A percentile compares a stretch with the other conserved stretches of the same genome.
phyloP scores from a whole-genome alignment of 148 eudicot species.

The Talinum fruticosum region DNA sequence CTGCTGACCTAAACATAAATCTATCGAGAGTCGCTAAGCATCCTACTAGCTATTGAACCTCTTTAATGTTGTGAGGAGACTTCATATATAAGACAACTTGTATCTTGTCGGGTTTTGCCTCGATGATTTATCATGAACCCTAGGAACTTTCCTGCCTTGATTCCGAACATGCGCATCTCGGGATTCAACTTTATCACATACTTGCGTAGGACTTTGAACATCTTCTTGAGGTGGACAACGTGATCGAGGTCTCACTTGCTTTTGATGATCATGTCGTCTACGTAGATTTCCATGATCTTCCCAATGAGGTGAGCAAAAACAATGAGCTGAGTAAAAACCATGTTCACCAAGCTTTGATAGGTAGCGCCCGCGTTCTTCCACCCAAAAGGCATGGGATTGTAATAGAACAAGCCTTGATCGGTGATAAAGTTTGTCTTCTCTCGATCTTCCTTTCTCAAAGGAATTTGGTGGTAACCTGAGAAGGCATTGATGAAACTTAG shows the following conservation, averaged over 20 bases:
- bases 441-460: neutral
- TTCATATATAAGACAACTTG: no score
- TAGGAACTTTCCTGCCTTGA: neutral
- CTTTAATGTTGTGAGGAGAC: neutral
- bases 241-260: no score
- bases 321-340: no score
- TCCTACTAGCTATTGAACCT: neutral
- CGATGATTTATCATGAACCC: no score
- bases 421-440: neutral
- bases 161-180: neutral
- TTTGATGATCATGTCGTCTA: no score
- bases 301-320: neutral
- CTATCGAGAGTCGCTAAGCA: neutral
- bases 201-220: neutral
- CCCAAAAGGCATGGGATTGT: neutral
- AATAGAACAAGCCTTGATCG: neutral
- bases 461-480: neutral
- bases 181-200: neutral
- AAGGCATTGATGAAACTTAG: neutral
- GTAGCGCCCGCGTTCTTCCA: no score
- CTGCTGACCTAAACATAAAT: neutral
- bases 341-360: neutral
- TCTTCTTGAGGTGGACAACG: neutral
- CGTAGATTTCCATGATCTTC: no score
- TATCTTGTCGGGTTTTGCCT: neutral